Evolutionary conservation across 1,284 basidiomycete genomes (phyloP).

Genomic region (Pascua guehoae): DNA sequence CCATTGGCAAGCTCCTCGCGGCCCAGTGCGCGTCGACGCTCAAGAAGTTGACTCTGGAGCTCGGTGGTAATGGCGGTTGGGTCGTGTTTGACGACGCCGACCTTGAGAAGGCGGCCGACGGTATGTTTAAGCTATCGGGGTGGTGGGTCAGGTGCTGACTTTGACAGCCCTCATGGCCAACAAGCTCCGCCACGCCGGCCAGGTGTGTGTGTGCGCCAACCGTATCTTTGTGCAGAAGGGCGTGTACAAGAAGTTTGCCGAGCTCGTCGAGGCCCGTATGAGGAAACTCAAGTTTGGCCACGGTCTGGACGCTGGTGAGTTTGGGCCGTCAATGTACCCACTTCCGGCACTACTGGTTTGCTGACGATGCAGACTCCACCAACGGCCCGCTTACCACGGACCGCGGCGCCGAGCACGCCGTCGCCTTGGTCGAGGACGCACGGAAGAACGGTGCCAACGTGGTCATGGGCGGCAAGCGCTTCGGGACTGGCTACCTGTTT

Average conservation of each 20-base stretch:
- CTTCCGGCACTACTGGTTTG: no score
- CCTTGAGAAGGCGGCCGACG: conserved; percentile 35
- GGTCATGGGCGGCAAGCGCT: conserved; percentile 72
- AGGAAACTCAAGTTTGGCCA: conserved; percentile 80
- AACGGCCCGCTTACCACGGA: conserved; percentile 86
- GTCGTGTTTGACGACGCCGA: conserved; percentile 48
- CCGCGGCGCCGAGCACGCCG: conserved; percentile 76
- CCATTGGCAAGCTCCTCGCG: conserved; percentile 34
- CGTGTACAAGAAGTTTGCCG: conserved; percentile 33
- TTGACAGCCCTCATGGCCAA: conserved; percentile 58
- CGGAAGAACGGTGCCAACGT: conserved; percentile 74
- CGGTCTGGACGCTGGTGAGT: conserved; percentile 62
- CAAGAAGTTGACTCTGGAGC: conserved; percentile 47
- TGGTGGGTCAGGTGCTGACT: neutral
- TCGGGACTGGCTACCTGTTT: conserved; percentile 60
- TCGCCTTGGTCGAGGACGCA: conserved; percentile 76
- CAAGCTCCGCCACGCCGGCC: conserved; percentile 85
- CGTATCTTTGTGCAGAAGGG: conserved; percentile 71
- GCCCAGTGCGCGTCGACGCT: conserved; percentile 40
- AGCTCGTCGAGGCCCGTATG: conserved; percentile 52
- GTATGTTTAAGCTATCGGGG: neutral
- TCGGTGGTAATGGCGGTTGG: conserved; percentile 46
- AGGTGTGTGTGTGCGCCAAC: conserved; percentile 64
- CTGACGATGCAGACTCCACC: conserved; percentile 49
- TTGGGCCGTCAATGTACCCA: no score